These are phyloP conservation scores for Globisporangium mamillatum DNA, from an alignment of 352 stramenopile species.

Conservation along the genomic window DNA sequence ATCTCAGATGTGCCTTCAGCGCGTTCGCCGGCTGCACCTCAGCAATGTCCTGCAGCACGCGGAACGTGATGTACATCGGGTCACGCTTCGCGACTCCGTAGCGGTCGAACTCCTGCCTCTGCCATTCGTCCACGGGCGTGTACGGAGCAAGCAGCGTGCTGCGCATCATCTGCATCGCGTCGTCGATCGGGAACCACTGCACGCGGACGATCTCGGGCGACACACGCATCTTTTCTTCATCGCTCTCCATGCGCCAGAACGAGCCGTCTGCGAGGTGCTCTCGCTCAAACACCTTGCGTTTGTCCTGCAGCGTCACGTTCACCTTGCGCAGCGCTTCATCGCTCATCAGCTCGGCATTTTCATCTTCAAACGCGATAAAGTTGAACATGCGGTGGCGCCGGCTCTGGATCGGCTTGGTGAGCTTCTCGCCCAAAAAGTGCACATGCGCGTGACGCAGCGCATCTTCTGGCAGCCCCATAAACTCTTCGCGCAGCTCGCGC, in stretches of 20 bases:
- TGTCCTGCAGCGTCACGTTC: conserved; percentile 38
- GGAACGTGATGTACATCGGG: conserved; percentile 55
- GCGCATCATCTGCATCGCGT: conserved; percentile 46
- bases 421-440: conserved; percentile 41
- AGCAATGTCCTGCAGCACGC: conserved; percentile 36
- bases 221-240: conserved; percentile 39
- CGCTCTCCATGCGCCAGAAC: conserved; percentile 35
- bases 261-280: conserved; percentile 25
- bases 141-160: conserved; percentile 25
- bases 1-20: neutral
- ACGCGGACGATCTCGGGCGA: conserved; percentile 56
- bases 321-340: conserved; percentile 26
- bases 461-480: conserved; percentile 30
- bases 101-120: conserved; percentile 32
- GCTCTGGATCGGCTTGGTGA: conserved; percentile 42
- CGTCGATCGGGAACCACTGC: conserved; percentile 52
- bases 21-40: conserved; percentile 22
- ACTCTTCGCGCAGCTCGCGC: conserved; percentile 55
- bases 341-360: conserved; percentile 48
- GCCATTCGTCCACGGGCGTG: conserved; percentile 39
- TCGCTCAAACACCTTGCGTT: conserved; percentile 35
- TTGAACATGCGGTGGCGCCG: conserved; percentile 63
- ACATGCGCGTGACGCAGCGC: conserved; percentile 17
- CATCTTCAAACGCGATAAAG: conserved; percentile 57
- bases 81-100: conserved; percentile 38